Evolutionary conservation across 208 protist genomes (phyloP), one percentile per base, ranked within the genome.

Genomic region (Tritrichomonas musculus): DNA sequence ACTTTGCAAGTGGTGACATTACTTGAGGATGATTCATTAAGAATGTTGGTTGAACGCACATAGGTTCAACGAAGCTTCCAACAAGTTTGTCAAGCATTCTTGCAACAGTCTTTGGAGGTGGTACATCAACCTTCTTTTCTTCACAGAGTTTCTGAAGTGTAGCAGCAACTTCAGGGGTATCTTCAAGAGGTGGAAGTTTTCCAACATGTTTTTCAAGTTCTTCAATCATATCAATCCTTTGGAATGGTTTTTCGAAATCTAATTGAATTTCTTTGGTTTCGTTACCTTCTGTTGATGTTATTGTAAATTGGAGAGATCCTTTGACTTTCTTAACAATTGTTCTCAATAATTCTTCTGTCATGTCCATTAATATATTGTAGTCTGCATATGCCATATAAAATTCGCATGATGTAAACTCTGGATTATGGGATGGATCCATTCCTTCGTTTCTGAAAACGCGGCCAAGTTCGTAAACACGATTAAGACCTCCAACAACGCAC

Each of bases 391-490:
- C 93, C 77, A 92, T 93, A 60, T 99, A 99, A 93, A 99, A 99
- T 96, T 99, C 99, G 93, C 96, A 97, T 49, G 98, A 99, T n/a
- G 99, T 99, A 95, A 99, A 99, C 95, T 99, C 99, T 64, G 99
- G 99, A 96, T 99, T 99, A 96, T 99, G 99, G 30, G 98, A 98
- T 50, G 97, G 88, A 95, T 98, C 97, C 57, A 98, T 97, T 53
- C 96, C 97, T 94, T 99, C 99, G 95, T 99, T 99, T 93, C 99
- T 96, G 96, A 99, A 99, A 94, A 94, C 57, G 39, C 98, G 98
- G 93, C 99, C 99, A 80, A 99, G 97, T 95, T 99, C 99, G 95
- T 99, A 99, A 17, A 99, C 99, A 75, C 99, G 96, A 95, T 99
- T 98, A 84, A 99, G 95, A 33, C 99, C 99, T 55, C 99, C 99